phyloP scores from a whole-genome alignment of 768 basidiomycete genomes.

The Cyclocybe cylindracea region DNA sequence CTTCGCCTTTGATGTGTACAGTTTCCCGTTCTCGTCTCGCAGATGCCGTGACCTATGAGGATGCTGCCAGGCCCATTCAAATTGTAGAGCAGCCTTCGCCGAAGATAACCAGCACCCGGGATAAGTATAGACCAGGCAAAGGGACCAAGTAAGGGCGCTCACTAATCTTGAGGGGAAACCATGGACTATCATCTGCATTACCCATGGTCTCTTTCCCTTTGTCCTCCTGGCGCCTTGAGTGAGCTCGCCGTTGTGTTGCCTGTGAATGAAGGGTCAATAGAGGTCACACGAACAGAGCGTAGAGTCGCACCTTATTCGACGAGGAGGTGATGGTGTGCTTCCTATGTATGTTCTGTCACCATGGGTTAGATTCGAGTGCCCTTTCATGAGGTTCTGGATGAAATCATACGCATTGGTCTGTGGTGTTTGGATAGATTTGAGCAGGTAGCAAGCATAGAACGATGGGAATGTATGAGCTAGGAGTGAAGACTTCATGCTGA shows the following conservation, averaged over 20 bases:
- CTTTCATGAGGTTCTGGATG: background rate
- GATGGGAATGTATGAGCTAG: conserved; percentile 43
- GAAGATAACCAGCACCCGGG: background rate
- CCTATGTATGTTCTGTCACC: conserved; percentile 69
- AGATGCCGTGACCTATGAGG: conserved; percentile 70
- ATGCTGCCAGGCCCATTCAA: conserved; percentile 89
- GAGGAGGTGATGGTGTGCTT: conserved; percentile 67
- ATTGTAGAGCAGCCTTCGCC: conserved; percentile 65
- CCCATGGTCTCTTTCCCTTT: conserved; percentile 62
- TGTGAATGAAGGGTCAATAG: conserved; percentile 19
- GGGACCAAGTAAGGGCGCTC: conserved; percentile 6
- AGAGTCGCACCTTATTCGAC: conserved; percentile 53
- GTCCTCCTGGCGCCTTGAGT: conserved; percentile 73
- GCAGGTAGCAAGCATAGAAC: conserved; percentile 84
- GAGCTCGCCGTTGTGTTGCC: conserved; percentile 84
- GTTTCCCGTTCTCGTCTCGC: conserved; percentile 40
- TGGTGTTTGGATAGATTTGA: conserved; percentile 63
- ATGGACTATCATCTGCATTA: conserved; percentile 84
- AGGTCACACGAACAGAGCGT: background rate
- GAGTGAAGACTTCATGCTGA: conserved; percentile 14
- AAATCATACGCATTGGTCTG: conserved; percentile 42
- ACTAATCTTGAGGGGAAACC: conserved; percentile 76
- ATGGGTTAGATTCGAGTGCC: conserved; percentile 6
- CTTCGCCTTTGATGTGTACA: conserved; percentile 33
- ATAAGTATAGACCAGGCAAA: background rate